These are phyloP conservation scores for Penicillium griseofulvum DNA, from an alignment of 2,329 filamentous ascomycete species.

Conservation along the genomic window DNA sequence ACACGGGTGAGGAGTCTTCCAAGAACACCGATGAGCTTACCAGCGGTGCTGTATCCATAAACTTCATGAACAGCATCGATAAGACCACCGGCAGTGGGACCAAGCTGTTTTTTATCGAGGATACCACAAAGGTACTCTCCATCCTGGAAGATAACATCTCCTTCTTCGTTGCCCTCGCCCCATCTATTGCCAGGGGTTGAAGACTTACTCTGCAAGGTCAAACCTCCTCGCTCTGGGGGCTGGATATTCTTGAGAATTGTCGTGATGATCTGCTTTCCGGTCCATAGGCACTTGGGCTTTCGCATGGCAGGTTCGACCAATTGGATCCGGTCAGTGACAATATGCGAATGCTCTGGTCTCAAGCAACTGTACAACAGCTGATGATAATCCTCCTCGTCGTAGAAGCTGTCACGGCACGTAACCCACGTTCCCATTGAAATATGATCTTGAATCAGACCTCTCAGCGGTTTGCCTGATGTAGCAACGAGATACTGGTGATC, in stretches of 20 bases:
- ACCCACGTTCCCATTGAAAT: constrained; percentile 91
- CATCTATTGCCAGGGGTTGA: constrained; percentile 77
- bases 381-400: constrained; percentile 82
- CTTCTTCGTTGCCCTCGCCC: constrained; percentile 71
- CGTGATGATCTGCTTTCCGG: constrained; percentile 91
- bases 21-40: constrained; percentile 82
- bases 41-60: constrained; percentile 83
- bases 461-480: constrained; percentile 86
- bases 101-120: constrained; percentile 92
- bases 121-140: constrained; percentile 89
- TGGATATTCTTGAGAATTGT: constrained; percentile 91
- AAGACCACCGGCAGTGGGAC: constrained; percentile 79
- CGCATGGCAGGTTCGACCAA: constrained; percentile 77
- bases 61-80: constrained; percentile 91
- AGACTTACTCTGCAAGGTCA: constrained; percentile 77
- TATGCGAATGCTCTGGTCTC: constrained; percentile 85
- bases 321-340: constrained; percentile 75
- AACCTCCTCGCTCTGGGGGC: constrained; percentile 69
- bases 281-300: constrained; percentile 82
- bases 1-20: constrained; percentile 86
- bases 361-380: constrained; percentile 89
- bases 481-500: constrained; percentile 96
- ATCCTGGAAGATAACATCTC: constrained; percentile 74
- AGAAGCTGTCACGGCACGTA: constrained; percentile 88
- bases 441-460: constrained; percentile 97